These are phyloP conservation scores for Agrostemma githago DNA, from an alignment of 148 eudicot genomes.

Conservation along the genomic window DNA sequence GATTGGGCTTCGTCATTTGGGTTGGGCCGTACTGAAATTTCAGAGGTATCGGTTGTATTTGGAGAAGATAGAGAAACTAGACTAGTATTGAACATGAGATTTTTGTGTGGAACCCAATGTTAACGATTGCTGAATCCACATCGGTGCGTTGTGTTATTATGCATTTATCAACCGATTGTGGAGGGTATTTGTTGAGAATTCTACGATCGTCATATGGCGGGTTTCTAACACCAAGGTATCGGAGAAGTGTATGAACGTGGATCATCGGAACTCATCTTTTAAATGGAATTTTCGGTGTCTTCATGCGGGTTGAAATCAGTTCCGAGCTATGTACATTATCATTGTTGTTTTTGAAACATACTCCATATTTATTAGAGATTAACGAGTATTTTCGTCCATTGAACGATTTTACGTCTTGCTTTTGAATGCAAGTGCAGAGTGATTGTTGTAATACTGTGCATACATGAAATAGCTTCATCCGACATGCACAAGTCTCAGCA, in stretches of 20 bases:
- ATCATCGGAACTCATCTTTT: not conserved
- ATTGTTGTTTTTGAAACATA: not conserved
- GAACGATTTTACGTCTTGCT: not conserved
- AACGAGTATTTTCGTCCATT: not conserved
- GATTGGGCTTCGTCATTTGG: constrained; percentile 51
- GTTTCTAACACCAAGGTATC: not conserved
- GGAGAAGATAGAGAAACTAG: constrained; percentile 38
- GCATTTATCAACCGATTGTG: not conserved
- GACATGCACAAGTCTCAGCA: too few species aligned
- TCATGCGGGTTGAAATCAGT: not conserved
- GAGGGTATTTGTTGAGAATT: not conserved
- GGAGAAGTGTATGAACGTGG: not conserved
- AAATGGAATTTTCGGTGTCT: too few species aligned
- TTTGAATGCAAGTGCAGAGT: not conserved
- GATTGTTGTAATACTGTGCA: not conserved
- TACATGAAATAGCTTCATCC: too few species aligned
- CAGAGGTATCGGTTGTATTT: constrained; percentile 37
- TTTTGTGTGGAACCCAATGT: not conserved
- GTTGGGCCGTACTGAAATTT: constrained; percentile 50
- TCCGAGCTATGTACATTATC: not conserved
- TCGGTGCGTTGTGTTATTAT: not conserved
- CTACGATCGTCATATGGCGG: not conserved
- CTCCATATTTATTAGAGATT: too few species aligned
- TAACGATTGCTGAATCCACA: not conserved
- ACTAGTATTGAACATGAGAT: not conserved